A percentile compares a stretch with the other conserved stretches of the same genome.
phyloP scores from a whole-genome alignment of 345 rosid genomes.

The Garcia nutans region DNA sequence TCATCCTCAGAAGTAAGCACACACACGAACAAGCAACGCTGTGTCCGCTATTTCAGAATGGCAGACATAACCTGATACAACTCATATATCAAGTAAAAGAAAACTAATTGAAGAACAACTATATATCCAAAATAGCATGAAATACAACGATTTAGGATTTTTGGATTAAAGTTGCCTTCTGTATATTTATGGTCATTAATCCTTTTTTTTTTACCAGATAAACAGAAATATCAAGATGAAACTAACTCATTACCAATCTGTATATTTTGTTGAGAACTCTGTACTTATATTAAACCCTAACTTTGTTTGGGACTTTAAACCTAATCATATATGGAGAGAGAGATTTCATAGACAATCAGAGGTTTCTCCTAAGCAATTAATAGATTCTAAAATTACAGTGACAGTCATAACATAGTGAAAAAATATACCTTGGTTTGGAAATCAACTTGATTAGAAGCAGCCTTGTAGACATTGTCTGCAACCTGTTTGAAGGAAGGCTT shows the following conservation, averaged over 20 bases:
- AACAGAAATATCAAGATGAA: too few species aligned
- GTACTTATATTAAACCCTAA: too few species aligned
- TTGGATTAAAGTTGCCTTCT: too few species aligned
- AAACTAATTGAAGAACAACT: not conserved
- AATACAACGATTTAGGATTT: too few species aligned
- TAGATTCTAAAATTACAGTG: not conserved
- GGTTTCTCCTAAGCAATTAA: not conserved
- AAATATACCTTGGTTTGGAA: slow-evolving; percentile 62
- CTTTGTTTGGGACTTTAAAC: too few species aligned
- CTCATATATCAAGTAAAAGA: not conserved
- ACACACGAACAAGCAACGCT: not conserved
- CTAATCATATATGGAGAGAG: not conserved
- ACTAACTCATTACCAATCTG: too few species aligned
- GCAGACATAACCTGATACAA: too few species aligned
- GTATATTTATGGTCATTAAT: too few species aligned
- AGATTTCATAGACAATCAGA: not conserved
- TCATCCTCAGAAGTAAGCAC: not conserved
- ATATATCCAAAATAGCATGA: too few species aligned
- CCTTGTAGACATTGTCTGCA: slow-evolving; percentile 54
- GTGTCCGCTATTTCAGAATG: not conserved
- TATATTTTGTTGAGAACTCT: too few species aligned
- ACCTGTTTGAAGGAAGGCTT: slow-evolving; percentile 59
- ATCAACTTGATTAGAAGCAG: slow-evolving; percentile 57
- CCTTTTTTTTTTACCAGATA: too few species aligned
- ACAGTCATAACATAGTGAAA: not conserved